phyloP scores from a whole-genome alignment of 176 grass and related monocot genomes.

The Alopecurus myosuroides region DNA sequence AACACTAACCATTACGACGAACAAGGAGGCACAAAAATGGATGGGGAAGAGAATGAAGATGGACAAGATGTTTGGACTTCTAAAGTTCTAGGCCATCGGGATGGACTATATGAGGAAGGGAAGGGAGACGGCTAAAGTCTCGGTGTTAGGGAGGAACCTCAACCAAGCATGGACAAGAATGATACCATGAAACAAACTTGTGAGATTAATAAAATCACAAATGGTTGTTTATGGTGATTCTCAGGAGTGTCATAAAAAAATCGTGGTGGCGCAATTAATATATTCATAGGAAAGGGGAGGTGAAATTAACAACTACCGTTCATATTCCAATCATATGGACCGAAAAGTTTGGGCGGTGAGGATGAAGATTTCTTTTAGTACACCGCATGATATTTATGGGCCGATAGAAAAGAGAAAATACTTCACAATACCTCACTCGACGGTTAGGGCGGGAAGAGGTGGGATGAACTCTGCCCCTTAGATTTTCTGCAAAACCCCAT shows the following conservation, averaged over 20 bases:
- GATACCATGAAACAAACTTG: background rate
- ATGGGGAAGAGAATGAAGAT: background rate
- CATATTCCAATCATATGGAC: too few species aligned
- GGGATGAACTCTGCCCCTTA: too few species aligned
- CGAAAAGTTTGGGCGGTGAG: too few species aligned
- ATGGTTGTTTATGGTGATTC: background rate
- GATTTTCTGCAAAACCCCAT: too few species aligned
- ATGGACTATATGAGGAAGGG: background rate
- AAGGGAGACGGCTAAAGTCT: background rate
- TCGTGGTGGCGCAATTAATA: too few species aligned
- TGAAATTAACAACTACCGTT: too few species aligned
- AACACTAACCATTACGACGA: background rate
- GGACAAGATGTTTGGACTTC: background rate
- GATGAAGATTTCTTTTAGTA: too few species aligned
- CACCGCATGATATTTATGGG: too few species aligned
- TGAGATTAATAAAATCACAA: background rate
- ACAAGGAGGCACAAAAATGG: background rate
- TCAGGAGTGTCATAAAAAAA: background rate
- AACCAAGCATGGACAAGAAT: background rate
- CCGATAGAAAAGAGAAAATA: too few species aligned
- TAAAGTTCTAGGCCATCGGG: background rate
- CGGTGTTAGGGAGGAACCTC: background rate
- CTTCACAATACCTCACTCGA: too few species aligned
- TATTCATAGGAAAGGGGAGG: too few species aligned
- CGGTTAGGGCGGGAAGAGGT: too few species aligned